Evolutionary conservation across 2,329 filamentous ascomycete genomes (phyloP), one percentile per base, ranked within the genome.

Genomic region (Penicillium freii): DNA sequence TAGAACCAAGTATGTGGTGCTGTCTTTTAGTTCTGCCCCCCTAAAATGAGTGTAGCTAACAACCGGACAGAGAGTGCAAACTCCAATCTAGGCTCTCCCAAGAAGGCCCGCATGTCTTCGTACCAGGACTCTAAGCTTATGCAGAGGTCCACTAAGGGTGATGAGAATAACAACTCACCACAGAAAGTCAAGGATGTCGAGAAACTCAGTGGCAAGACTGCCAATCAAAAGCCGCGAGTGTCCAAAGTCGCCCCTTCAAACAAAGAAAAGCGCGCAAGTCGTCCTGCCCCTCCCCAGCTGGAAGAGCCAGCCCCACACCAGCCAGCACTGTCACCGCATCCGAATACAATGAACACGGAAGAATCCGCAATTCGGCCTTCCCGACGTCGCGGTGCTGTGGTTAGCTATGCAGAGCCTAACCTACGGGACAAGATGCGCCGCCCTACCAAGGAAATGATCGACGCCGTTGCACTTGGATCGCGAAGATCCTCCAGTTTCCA

Each of bases 381-480:
- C 64, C 81, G 90, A 63, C 83, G 90, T 62, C 84, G 85, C 47
- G 81, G 88, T 66, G 77, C 84, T 11, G 81, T 86, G 49, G 83
- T 94, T 60, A 93, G 89, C 77, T 94, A 94, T 71, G 88, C 89
- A 11, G 89, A 93, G 71, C 90, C 90, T 1, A 93, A 89, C 67
- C 78, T 94, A 42, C 83, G 88, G 60, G 88, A 87, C 69, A 94
- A 94, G 76, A 92, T 94, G 90, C 84, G 90, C 57, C 83, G 90
- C 58, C 89, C 90, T 23, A 89, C 87, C 1, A 90, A 90, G 69
- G 85, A 90, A 62, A 75, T 92, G 10, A 84, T 88, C 36, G 89
- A 92, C 71, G 90, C 89, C 1, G 89, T 93, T 15, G 75, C 82
- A 11, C 83, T 69, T 52, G 64, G 68, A 49, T 62, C 68, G 56